Percentiles rank a stretch among this genome's conserved stretches.
Conservation (phyloP, 129 eudicot genomes). For the Chrysanthemum makinoi region DNA sequence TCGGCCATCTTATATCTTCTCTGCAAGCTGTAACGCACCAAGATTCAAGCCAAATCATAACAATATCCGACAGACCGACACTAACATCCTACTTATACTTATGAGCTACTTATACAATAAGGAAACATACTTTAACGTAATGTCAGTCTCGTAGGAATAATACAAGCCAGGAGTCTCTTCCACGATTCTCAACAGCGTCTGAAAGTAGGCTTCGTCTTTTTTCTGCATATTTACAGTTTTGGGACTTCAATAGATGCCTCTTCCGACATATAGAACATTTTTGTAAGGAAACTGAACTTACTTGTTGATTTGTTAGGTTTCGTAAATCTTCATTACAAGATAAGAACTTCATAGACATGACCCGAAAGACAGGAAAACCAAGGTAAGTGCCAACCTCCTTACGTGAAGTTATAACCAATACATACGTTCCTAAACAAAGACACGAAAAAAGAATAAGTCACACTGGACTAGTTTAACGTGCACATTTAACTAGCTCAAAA, state of each 20-base stretch:
- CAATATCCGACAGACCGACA: constrained; percentile 3
- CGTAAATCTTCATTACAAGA: constrained; percentile 69
- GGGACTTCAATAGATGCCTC: constrained; percentile 19
- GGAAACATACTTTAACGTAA: constrained; percentile 73
- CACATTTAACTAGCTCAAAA: not conserved
- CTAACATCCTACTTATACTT: too few species aligned
- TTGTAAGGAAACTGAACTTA: constrained; percentile 32
- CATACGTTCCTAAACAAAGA: constrained; percentile 57
- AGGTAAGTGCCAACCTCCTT: constrained; percentile 83
- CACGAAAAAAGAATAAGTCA: constrained; percentile 20
- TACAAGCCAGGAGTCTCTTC: constrained; percentile 98
- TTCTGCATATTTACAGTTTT: constrained; percentile 50
- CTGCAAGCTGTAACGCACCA: constrained; percentile 64
- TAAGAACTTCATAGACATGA: constrained; percentile 82
- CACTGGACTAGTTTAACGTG: not conserved
- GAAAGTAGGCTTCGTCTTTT: constrained; percentile 87
- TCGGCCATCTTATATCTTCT: constrained; percentile 76
- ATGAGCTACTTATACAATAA: constrained; percentile 22
- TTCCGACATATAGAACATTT: constrained; percentile 20
- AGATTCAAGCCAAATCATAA: not conserved
- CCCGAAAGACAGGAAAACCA: constrained; percentile 85
- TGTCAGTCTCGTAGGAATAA: constrained; percentile 95
- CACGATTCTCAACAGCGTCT: constrained; percentile 73
- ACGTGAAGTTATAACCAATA: constrained; percentile 81
- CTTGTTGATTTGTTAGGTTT: constrained; percentile 61